Conservation (phyloP, 345 rosid genomes). For the Xanthoceras sorbifolium region DNA sequence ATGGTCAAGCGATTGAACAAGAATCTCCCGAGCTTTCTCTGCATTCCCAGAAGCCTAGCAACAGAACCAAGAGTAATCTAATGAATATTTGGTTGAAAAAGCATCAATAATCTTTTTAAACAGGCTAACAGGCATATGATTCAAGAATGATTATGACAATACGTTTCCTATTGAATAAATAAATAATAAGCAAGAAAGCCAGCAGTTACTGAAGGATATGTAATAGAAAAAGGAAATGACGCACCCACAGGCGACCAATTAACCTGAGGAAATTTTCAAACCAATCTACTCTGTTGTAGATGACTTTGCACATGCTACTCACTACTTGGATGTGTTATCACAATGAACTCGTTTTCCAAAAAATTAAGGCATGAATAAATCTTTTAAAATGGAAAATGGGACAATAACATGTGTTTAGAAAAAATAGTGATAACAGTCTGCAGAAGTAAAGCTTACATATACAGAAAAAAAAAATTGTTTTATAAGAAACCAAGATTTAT, state of each 20-base stretch:
- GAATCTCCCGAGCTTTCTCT: constrained; percentile 76
- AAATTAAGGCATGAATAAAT: neutral
- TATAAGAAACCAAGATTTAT: no score
- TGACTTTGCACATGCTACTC: neutral
- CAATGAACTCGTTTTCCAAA: neutral
- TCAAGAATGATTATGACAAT: neutral
- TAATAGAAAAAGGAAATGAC: neutral
- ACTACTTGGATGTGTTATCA: neutral
- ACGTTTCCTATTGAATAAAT: neutral
- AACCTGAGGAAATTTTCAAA: neutral
- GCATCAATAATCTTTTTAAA: neutral
- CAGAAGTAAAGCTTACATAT: neutral
- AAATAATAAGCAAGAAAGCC: neutral
- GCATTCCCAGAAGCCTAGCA: constrained; percentile 64
- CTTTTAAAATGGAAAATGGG: neutral
- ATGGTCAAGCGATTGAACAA: constrained; percentile 71
- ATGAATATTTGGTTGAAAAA: neutral
- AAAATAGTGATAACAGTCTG: neutral
- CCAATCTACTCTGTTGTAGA: neutral
- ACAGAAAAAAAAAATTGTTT: no score
- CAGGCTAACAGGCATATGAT: neutral
- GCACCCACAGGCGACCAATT: neutral
- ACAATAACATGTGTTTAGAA: neutral
- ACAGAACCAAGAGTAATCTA: neutral
- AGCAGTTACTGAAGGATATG: neutral